These are phyloP conservation scores for Glycine latifolia DNA, from an alignment of 306 rosid genomes.

Conservation along the genomic window DNA sequence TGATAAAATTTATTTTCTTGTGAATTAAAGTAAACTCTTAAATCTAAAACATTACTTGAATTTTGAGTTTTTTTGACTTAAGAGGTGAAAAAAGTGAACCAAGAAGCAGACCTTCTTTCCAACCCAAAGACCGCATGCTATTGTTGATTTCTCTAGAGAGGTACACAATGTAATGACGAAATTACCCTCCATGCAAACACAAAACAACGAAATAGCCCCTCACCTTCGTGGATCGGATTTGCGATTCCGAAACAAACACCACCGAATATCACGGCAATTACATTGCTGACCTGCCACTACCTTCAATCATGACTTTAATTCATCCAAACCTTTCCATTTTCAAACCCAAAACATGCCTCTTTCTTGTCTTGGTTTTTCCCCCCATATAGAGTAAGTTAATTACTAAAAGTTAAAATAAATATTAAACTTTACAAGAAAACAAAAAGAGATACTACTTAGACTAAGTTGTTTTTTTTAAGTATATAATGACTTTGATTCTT, in stretches of 20 bases:
- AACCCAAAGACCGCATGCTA: background rate
- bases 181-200: slow-evolving; percentile 33
- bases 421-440: no score
- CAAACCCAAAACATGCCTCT: no score
- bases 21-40: background rate
- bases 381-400: no score
- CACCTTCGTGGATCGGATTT: background rate
- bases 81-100: background rate
- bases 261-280: slow-evolving; percentile 55
- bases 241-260: slow-evolving; percentile 1
- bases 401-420: no score
- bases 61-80: slow-evolving; percentile 10
- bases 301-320: background rate
- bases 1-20: no score
- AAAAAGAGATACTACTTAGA: no score
- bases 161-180: slow-evolving; percentile 41
- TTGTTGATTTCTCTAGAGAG: background rate
- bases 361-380: no score
- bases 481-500: no score
- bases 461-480: no score
- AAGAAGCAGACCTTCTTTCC: background rate
- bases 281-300: slow-evolving; percentile 50
- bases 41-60: background rate
- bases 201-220: slow-evolving; percentile 27
- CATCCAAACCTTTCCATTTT: background rate